Base-by-base conservation (phyloP, 257 asterid species). In the Petrea volubilis region DNA sequence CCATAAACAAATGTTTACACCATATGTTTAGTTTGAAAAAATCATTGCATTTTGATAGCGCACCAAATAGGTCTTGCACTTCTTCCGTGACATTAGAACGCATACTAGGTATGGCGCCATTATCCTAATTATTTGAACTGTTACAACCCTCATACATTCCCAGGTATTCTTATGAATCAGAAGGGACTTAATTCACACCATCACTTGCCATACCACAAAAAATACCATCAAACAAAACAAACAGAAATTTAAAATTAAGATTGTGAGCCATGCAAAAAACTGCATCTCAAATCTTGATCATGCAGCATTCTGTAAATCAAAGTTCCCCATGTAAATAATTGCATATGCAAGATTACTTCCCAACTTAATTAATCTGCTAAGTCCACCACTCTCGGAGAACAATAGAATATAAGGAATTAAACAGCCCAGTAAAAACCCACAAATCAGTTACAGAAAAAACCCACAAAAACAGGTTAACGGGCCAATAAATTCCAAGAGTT, bases 401-500 rank as follows among this genome's bases (percentile, higher is more conserved):
- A 47, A 20, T 21, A 7, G 9, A 68, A 69, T 49, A 20, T 38
- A 28, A 46, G 1, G 10, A n/a, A n/a, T 24, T 17, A 14, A 67
- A 68, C 23, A 52, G 6, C 65, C 59, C 56, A 6, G 34, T 20
- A 40, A 27, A 31, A 64, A 31, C 47, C 69, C 55, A 20, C 29
- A 65, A 69, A 5, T 36, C 21, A 55, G 59, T 34, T 53, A 49
- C n/a, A 9, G 2, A 20, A 53, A 21, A 33, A 23, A 0, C 1
- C 20, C 11, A 2, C 15, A 44, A 4, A n/a, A 24, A 64, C 21
- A 64, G 65, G 57, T 13, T 24, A 66, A 59, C 55, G 64, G 60
- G 68, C 67, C 71, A 78, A 76, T 18, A 75, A 59, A 75, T 57
- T 43, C 43, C 59, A 67, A 71, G 40, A 15, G 29, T 3, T 64